A percentile compares a stretch with the other conserved stretches of the same genome.
Conservation (phyloP, 805 yeast genomes). For the Cyberlindnera petersonii region DNA sequence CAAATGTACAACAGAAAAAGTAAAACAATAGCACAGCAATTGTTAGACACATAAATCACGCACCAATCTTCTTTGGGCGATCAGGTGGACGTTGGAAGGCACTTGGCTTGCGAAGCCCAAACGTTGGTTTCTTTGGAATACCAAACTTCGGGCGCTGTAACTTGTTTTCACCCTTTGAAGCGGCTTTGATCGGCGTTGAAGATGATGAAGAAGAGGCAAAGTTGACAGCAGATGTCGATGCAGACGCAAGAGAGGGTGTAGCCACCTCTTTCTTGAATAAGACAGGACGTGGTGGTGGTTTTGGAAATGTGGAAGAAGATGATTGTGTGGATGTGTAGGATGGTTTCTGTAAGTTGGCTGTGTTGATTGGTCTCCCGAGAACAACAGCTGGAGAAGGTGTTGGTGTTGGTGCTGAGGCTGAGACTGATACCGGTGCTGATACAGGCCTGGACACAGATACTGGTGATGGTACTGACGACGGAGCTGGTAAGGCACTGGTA, state of each 20-base stretch:
- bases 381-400: neutral
- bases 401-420: neutral
- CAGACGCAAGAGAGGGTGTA: neutral
- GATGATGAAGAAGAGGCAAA: constrained; percentile 1
- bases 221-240: neutral
- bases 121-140: constrained; percentile 23
- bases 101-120: constrained; percentile 29
- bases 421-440: neutral
- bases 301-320: neutral
- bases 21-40: neutral
- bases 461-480: neutral
- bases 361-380: neutral
- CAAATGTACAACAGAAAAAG: constrained; percentile 10
- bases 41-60: constrained; percentile 10
- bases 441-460: no score
- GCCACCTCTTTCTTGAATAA: constrained; percentile 11
- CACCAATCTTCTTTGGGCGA: constrained; percentile 22
- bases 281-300: constrained; percentile 8
- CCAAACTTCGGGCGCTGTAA: constrained; percentile 27
- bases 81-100: constrained; percentile 28
- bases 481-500: neutral
- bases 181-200: neutral
- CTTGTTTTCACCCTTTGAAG: constrained; percentile 10
- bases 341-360: constrained; percentile 1
- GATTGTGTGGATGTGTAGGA: neutral